phyloP scores from a whole-genome alignment of 495 filamentous ascomycete species.

The Penicillium tannophilum region DNA sequence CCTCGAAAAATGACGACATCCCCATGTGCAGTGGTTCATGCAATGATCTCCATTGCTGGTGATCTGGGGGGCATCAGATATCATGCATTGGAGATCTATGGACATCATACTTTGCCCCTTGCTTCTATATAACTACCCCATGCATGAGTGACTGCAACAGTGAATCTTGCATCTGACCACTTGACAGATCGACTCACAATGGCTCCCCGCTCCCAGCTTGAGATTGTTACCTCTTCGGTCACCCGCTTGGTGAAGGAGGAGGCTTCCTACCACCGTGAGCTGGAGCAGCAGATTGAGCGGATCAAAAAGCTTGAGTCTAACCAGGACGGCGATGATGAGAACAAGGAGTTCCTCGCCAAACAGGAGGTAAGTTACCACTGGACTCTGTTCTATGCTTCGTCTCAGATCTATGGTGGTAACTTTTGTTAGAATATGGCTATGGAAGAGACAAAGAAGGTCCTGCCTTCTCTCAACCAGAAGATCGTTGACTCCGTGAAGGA shows the following conservation, averaged over 20 bases:
- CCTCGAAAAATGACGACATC: neutral
- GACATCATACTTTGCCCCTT: neutral
- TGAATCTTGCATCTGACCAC: conserved; percentile 2
- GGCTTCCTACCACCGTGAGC: conserved; percentile 82
- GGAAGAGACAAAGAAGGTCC: conserved; percentile 80
- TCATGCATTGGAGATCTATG: neutral
- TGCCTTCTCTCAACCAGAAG: conserved; percentile 66
- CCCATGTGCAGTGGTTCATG: neutral
- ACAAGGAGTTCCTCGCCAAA: conserved; percentile 69
- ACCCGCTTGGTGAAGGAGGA: conserved; percentile 90
- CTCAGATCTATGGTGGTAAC: neutral
- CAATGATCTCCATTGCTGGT: conserved; percentile 2
- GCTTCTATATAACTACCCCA: neutral
- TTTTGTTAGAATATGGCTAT: conserved; percentile 65
- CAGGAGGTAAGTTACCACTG: conserved; percentile 67
- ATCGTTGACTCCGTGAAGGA: conserved; percentile 67
- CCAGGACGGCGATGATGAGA: conserved; percentile 60
- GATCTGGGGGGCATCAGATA: neutral
- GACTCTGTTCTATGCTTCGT: neutral
- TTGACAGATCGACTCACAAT: conserved; percentile 43
- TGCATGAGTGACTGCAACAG: neutral
- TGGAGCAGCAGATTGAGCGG: conserved; percentile 67
- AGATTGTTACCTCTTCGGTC: conserved; percentile 72
- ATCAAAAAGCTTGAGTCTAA: conserved; percentile 62
- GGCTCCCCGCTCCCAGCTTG: conserved; percentile 71